These are phyloP conservation scores for Fusarium sp. DNA, from an alignment of 2,329 filamentous ascomycete species.

Conservation along the genomic window DNA sequence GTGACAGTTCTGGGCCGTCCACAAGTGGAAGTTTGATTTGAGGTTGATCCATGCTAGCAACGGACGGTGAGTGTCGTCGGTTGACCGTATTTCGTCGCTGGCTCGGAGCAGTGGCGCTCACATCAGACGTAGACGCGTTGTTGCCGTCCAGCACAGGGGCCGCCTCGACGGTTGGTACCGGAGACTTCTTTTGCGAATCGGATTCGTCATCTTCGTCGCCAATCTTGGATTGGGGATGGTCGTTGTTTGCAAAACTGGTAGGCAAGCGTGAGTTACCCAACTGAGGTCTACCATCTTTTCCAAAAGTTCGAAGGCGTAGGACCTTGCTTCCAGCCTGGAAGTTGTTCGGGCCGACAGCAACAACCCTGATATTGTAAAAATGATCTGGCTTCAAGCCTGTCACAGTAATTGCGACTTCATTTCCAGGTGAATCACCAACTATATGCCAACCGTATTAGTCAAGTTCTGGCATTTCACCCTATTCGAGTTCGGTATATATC, in stretches of 20 bases:
- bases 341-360: conserved; percentile 90
- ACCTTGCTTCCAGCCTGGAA: conserved; percentile 91
- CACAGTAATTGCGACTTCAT: conserved; percentile 78
- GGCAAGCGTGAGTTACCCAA: conserved; percentile 68
- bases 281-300: conserved; percentile 71
- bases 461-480: background rate
- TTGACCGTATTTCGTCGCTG: conserved; percentile 69
- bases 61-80: conserved; percentile 80
- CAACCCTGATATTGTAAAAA: conserved; percentile 93
- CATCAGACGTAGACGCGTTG: conserved; percentile 73
- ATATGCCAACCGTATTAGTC: conserved; percentile 30
- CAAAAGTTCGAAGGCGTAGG: conserved; percentile 84
- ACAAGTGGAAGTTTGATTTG: conserved; percentile 58
- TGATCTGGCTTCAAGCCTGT: conserved; percentile 86
- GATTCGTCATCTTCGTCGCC: conserved; percentile 59
- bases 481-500: background rate
- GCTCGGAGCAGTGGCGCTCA: conserved; percentile 58
- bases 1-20: conserved; percentile 71
- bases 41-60: conserved; percentile 65
- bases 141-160: conserved; percentile 71
- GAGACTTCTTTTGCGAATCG: conserved; percentile 61
- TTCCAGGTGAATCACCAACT: conserved; percentile 82
- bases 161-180: conserved; percentile 71
- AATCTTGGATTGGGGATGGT: conserved; percentile 56
- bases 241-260: conserved; percentile 66